Base-by-base conservation (phyloP, 2,329 filamentous ascomycete species). In the Coniochaeta hoffmannii region DNA sequence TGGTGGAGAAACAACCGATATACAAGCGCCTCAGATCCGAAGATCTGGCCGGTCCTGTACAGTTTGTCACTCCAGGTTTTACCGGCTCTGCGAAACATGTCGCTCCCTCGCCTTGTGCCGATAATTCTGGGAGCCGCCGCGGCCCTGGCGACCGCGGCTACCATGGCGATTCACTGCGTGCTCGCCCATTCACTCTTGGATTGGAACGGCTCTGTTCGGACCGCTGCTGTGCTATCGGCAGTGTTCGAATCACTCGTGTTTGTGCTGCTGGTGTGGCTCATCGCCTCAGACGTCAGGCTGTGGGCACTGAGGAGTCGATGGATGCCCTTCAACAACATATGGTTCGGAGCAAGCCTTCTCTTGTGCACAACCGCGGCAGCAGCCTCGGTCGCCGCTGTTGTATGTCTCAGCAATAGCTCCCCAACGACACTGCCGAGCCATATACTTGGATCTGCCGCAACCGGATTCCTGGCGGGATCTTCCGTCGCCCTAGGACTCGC, bases 401-500 rank as follows among this genome's bases (percentile, higher is more conserved):
- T 75, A 24, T 68, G 67, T 56, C 66, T 77, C 53, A 66, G 68
- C 61, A 71, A 68, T 52, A 69, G 63, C 30, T 64, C 63, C 0
- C 59, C 61, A 9, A 60, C 63, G 10, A 60, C 63, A 14, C 58
- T 68, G 1, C 60, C 67, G 3, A 63, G 64, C 28, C 66, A 61
- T 5, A 64, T 73, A 11, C 57, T 73, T 34, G 69, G 70, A 5
- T 60, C 68, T 3, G 65, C 66, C 7, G 64, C 64, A 15, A 60
- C 58, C 15, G 64, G 65, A 38, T 72, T 78, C 50, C 62, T 82
- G 34, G 65, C 75, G 14, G 78, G 74, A 31, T 66, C 72, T 4
- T 71, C 79, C 0, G 65, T 76, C 14, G 68, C 74, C 14, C 68
- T 82, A 53, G 74, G 72, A 10, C 55, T 78, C 36, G 69, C 76